Evolutionary conservation across 2,329 filamentous ascomycete genomes (phyloP).

Genomic region (Nemania sp.): DNA sequence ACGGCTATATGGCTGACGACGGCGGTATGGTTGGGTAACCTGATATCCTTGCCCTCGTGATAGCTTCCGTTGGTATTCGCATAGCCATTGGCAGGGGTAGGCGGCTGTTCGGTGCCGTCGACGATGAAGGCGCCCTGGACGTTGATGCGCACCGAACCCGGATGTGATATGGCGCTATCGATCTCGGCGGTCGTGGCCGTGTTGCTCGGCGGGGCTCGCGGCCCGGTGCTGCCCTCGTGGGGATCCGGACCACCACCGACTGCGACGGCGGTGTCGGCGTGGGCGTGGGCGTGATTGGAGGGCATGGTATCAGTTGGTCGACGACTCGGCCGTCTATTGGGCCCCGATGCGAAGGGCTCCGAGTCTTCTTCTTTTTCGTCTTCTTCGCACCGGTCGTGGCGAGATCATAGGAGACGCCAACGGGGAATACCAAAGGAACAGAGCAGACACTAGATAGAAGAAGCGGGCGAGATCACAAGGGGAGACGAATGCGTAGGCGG

Average conservation of each 20-base stretch:
- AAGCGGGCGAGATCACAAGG: neutral
- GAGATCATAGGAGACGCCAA: neutral
- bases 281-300: constrained; percentile 19
- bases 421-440: neutral
- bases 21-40: constrained; percentile 92
- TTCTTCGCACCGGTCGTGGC: neutral
- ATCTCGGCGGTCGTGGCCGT: constrained; percentile 62
- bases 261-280: constrained; percentile 30
- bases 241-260: constrained; percentile 23
- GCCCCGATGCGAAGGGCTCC: neutral
- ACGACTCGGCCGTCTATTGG: neutral
- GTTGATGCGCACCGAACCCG: constrained; percentile 86
- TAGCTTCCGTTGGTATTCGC: constrained; percentile 45
- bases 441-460: neutral
- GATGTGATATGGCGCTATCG: constrained; percentile 64
- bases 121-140: constrained; percentile 96
- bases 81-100: constrained; percentile 51
- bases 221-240: constrained; percentile 32
- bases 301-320: constrained; percentile 13
- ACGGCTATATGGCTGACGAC: constrained; percentile 96
- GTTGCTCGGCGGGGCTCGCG: constrained; percentile 52
- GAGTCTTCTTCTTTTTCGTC: neutral
- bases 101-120: constrained; percentile 69
- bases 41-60: constrained; percentile 85
- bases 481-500: constrained; percentile 15